Percentiles rank a stretch among this genome's conserved stretches.
Conservation (phyloP, 495 filamentous ascomycete species). For the Lophiostoma macrostomum region DNA sequence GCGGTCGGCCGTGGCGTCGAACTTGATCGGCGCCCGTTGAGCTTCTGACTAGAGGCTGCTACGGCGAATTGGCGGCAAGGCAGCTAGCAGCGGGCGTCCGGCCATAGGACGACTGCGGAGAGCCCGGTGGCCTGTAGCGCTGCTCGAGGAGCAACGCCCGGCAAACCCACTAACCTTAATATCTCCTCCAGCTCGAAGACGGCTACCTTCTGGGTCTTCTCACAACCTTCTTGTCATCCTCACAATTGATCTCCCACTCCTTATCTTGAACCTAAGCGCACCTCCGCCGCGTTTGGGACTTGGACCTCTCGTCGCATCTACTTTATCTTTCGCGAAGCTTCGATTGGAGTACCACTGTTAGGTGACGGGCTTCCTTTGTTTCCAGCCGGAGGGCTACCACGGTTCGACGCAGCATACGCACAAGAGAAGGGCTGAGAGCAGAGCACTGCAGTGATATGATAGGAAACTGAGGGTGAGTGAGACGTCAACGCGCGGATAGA, state of each 20-base stretch:
- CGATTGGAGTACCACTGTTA: too few relatives aligned
- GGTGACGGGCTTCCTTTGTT: conserved; percentile 1
- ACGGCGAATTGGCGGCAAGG: conserved; percentile 4
- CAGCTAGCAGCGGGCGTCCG: conserved; percentile 3
- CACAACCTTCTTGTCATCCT: too few relatives aligned
- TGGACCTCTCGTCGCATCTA: too few relatives aligned
- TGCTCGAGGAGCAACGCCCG: not conserved
- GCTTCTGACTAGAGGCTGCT: conserved; percentile 6
- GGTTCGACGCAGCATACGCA: conserved; percentile 2
- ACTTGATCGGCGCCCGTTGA: conserved; percentile 26
- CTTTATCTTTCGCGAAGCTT: too few relatives aligned
- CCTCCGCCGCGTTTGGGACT: too few relatives aligned
- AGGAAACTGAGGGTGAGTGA: not conserved
- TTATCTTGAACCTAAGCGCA: too few relatives aligned
- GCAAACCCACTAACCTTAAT: not conserved
- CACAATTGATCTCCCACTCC: too few relatives aligned
- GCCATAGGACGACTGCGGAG: conserved; percentile 23
- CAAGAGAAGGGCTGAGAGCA: not conserved
- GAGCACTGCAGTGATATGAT: conserved; percentile 2
- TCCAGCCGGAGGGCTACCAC: not conserved
- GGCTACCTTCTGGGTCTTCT: too few relatives aligned
- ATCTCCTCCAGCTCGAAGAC: not conserved
- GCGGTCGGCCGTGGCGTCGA: conserved; percentile 20
- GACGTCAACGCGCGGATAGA: not conserved
- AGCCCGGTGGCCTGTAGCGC: conserved; percentile 5